phyloP scores from a whole-genome alignment of 1,284 basidiomycete genomes.

The Termitomyces sp. region DNA sequence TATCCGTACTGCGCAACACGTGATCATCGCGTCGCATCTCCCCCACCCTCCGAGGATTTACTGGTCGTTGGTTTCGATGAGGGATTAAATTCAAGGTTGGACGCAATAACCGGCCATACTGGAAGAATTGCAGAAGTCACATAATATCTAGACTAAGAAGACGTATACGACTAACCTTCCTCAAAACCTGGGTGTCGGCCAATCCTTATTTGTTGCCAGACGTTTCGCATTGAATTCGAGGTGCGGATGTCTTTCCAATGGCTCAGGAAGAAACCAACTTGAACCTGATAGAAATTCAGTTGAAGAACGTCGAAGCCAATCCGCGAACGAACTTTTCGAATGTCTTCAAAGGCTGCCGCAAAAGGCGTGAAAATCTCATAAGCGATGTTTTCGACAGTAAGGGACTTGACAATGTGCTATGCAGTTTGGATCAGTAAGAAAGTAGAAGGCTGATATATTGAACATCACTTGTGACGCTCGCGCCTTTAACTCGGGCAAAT shows the following conservation, averaged over 20 bases:
- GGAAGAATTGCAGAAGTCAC: not conserved
- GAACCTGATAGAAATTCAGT: constrained; percentile 40
- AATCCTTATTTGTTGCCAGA: constrained; percentile 78
- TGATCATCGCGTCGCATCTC: constrained; percentile 1
- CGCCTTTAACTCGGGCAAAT: constrained; percentile 61
- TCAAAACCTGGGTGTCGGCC: constrained; percentile 82
- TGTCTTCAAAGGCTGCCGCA: constrained; percentile 75
- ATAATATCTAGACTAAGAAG: not conserved
- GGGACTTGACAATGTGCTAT: constrained; percentile 71
- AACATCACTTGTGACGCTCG: constrained; percentile 55
- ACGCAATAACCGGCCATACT: constrained; percentile 70
- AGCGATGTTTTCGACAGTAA: constrained; percentile 77
- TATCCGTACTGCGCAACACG: not conserved
- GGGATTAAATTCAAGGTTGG: constrained; percentile 59
- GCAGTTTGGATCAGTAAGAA: not conserved
- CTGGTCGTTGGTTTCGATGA: constrained; percentile 10
- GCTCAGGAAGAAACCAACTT: constrained; percentile 73
- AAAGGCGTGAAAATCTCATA: constrained; percentile 86
- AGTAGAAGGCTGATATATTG: not conserved
- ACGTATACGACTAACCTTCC: constrained; percentile 43
- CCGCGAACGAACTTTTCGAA: constrained; percentile 57
- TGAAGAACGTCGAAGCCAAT: not conserved
- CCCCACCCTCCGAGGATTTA: constrained; percentile 10
- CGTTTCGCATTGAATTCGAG: constrained; percentile 75
- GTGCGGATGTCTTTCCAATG: constrained; percentile 81